Evolutionary conservation across 2,329 filamentous ascomycete genomes (phyloP), one percentile per base, ranked within the genome.

Genomic region (Decorospora gaudefroyi): DNA sequence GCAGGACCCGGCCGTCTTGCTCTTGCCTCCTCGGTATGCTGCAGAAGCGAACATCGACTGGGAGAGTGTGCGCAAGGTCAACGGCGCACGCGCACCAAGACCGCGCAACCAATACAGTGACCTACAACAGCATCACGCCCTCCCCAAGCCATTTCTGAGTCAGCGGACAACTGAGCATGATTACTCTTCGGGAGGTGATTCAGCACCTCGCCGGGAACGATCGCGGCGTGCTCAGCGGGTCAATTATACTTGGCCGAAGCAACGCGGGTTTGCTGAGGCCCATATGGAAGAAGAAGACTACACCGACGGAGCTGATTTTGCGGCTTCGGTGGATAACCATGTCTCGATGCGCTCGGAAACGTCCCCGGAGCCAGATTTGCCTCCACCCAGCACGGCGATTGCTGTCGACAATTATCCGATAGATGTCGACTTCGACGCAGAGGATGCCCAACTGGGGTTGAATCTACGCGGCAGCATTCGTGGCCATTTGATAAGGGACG

Each of bases 181-280:
- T 8, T 52, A 55, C 8, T 62, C 59, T 3, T 62, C 61, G 5
- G 53, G 48, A 6, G 36, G 46, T 13, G 57, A 64, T 10, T 55
- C 52, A 12, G 46, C 23, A 9, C 41, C 23, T 33, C 49, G 43
- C 9, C 46, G 50, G 13, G 48, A 44, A 16, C 60, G 61, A 16
- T 49, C 57, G 6, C 53, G 54, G 3, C 58, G 67, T n/a, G 48
- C 53, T 3, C 51, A 60, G 9, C 53, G 54, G 10, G 46, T 59
- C 10, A 56, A 70, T 11, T 69, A 69, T 17, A 61, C 53, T 1
- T 65, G 52, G 57, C 61, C 59, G 1, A 55, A 43, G 15, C 50
- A 46, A 12, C 47, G 33, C n/a, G 46, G 36, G 18, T 12, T 13
- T 10, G n/a, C 15, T 3, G 30, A 0, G 10, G 17, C n/a, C n/a